Conservation (phyloP, 345 rosid genomes). For the Ailanthus altissimus region DNA sequence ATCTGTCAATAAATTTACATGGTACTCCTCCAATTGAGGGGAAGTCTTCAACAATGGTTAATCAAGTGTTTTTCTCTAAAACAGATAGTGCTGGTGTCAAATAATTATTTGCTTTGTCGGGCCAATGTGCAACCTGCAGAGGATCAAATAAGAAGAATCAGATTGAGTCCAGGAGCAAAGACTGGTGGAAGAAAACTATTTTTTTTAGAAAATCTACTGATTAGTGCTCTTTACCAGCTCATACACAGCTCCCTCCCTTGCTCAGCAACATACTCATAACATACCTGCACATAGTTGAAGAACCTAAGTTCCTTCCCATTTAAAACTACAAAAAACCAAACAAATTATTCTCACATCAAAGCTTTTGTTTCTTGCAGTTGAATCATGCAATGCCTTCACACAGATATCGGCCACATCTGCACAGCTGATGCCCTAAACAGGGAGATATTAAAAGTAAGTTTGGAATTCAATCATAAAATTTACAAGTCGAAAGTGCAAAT, state of each 20-base stretch:
- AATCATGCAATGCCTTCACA: constrained; percentile 87
- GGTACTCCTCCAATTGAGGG: neutral
- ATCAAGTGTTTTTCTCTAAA: constrained; percentile 82
- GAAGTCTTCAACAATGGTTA: neutral
- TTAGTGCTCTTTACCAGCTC: constrained; percentile 65
- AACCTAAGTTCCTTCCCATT: constrained; percentile 12
- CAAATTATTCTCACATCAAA: constrained; percentile 61
- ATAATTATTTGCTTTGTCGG: constrained; percentile 96
- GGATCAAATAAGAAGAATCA: constrained; percentile 3
- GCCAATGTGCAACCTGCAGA: constrained; percentile 88
- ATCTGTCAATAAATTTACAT: neutral
- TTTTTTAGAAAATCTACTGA: neutral
- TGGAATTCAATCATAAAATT: neutral
- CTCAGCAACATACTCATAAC: constrained; percentile 85
- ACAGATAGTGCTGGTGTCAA: constrained; percentile 87
- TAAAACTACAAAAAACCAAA: neutral
- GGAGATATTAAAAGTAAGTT: constrained; percentile 3
- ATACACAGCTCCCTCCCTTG: constrained; percentile 83
- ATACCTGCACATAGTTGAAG: constrained; percentile 56
- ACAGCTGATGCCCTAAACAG: constrained; percentile 79
- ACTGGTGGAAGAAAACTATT: too few species aligned
- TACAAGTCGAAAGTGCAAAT: neutral
- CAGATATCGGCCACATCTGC: constrained; percentile 94
- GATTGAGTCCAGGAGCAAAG: neutral
- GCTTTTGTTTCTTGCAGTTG: constrained; percentile 95